These are phyloP conservation scores for Diddensiella santjacobensis DNA, from an alignment of 805 yeast species.

Conservation along the genomic window DNA sequence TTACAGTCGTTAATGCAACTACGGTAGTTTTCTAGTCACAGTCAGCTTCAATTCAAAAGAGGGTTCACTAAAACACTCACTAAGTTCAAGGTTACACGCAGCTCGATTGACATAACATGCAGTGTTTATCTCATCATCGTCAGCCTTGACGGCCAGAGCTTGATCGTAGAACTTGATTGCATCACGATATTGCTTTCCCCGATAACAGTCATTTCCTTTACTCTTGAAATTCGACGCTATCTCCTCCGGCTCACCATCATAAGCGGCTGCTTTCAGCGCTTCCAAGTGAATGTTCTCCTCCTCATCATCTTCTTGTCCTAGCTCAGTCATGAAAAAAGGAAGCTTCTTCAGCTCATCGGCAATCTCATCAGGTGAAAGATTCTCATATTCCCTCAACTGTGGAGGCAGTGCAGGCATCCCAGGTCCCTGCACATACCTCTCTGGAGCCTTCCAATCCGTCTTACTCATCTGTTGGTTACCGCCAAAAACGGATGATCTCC, in stretches of 20 bases:
- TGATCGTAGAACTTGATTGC: conserved; percentile 78
- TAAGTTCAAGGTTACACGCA: conserved; percentile 82
- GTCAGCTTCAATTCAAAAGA: background rate
- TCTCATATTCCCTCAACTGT: conserved; percentile 58
- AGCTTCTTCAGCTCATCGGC: conserved; percentile 71
- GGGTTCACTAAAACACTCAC: background rate
- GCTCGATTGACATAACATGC: conserved; percentile 79
- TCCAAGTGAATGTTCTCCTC: conserved; percentile 66
- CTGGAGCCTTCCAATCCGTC: conserved; percentile 32
- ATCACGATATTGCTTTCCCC: conserved; percentile 61
- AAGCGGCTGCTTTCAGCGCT: conserved; percentile 86
- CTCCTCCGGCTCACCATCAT: conserved; percentile 94
- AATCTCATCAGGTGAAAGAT: conserved; percentile 61
- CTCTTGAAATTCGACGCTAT: conserved; percentile 82
- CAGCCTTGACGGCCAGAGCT: conserved; percentile 70
- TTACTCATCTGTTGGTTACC: background rate
- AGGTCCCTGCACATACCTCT: conserved; percentile 44
- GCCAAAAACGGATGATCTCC: too few species aligned
- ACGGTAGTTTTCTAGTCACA: conserved; percentile 58
- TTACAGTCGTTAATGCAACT: conserved; percentile 83
- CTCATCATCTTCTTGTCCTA: conserved; percentile 71
- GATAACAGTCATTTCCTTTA: conserved; percentile 89
- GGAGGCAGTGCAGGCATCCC: conserved; percentile 78
- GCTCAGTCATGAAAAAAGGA: conserved; percentile 91
- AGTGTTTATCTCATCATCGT: conserved; percentile 48